Base-by-base conservation (phyloP, 176 grass and related monocot species). In the Alloteropsis semialata region DNA sequence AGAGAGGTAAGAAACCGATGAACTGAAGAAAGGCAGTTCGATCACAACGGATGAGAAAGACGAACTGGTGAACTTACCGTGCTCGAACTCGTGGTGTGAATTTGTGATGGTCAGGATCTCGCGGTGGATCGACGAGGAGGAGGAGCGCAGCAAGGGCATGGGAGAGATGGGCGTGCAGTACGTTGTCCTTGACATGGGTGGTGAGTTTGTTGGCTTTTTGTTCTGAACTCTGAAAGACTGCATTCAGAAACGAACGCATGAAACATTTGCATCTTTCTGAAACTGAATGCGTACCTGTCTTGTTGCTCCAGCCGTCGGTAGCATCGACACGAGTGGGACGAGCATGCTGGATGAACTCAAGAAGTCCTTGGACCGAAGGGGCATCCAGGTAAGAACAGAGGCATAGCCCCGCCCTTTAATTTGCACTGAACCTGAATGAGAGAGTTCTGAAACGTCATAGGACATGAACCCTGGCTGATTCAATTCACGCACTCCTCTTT, bases 241-340 rank as follows among this genome's bases (percentile, higher is more conserved):
- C 58, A 34, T 10, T 25, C 75, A 21, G 57, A 62, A 12, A 3
- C 66, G 29, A 19, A 15, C 12, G 13, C 34, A 33, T 70, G 38
- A 59, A 61, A 21, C 46, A 36, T 48, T 36, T 12, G 50, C n/a
- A 18, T 45, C 38, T 81, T 39, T 58, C 49, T 59, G 48, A 59
- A 81, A 48, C 27, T 45, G 13, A n/a, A 49, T 8, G 3, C 12
- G 58, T 66, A 13, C 14, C 19, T 21, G 25, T 44, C 1, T 48
- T 17, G 3, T 21, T 27, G 11, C 8, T 46, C 62, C 93, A 99
- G 97, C 97, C 5, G 91, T 99, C 10, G 91, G 93, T 4, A 88
- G 89, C 76, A 99, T 99, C 11, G 97, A 99, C 85, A 94, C 93
- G 18, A 96, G 97, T 19, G 97, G 93, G 21, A 93, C 92, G 10